Base-by-base conservation (phyloP, 1,284 basidiomycete species). In the Phellopilus nigrolimitatus region DNA sequence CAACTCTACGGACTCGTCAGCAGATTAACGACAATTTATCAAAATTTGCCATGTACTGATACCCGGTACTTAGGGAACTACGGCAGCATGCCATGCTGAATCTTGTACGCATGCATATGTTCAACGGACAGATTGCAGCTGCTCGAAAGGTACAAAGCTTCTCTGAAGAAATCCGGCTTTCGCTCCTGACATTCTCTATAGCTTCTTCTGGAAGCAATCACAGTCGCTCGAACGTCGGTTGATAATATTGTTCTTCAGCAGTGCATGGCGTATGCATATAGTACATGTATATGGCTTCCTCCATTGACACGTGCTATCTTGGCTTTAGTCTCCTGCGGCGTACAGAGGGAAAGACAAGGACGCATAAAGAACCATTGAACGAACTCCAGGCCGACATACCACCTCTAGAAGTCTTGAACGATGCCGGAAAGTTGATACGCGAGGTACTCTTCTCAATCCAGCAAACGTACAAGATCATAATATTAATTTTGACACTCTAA, bases 51-150 rank as follows among this genome's bases (percentile, higher is more conserved):
- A n/a, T n/a, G n/a, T n/a, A n/a, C n/a, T n/a, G n/a, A n/a, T n/a
- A n/a, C n/a, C n/a, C n/a, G n/a, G 31, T 40, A 34, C 47, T 27
- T 58, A 90, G 88, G 22, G 84, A 85, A 13, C 66, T 88, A 51
- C 82, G 88, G 43, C 88, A 90, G 58, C 83, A 87, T 61, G 84
- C 85, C 0, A 65, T 91, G 51, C 69, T 91, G 34, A 84, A 86
- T 58, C 69, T 91, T n/a, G 83, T 84, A 22, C 76, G 84, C 43
- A 79, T 87, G 74, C 84, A 91, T 60, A 90, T 84, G 62, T 66
- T 80, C 33, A 76, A 80, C 15, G 73, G 76, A 42, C 87, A 91
- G 62, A 75, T 73, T 59, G 70, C 72, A 10, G 83, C 84, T 33
- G 83, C 83, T 36, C 74, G 78, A 51, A 80, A 87, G 71, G 88